Conservation (phyloP, 2,329 filamentous ascomycete genomes). For the Myriosclerotinia curreyana region DNA sequence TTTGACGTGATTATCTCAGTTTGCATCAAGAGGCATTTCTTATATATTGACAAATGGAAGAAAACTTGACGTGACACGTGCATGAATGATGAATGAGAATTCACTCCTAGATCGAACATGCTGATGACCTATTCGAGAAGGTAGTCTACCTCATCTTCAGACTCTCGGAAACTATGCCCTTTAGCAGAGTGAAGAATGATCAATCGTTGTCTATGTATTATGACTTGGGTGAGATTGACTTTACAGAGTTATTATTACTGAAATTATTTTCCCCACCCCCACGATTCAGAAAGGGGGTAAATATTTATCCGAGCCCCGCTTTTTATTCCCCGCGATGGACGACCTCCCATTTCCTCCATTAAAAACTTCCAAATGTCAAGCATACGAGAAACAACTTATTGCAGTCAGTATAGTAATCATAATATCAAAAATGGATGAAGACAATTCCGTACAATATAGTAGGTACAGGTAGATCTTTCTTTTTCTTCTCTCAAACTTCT, state of each 20-base stretch:
- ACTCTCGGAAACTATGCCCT: too few relatives aligned
- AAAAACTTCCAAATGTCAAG: background rate
- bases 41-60: background rate
- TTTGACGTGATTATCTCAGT: background rate
- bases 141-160: too few relatives aligned
- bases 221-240: background rate
- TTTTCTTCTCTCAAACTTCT: background rate
- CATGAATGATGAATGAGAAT: too few relatives aligned
- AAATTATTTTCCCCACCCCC: background rate
- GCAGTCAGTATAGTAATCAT: background rate
- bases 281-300: constrained; percentile 4
- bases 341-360: background rate
- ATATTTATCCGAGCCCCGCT: constrained; percentile 13
- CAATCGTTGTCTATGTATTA: background rate
- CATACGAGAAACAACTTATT: background rate
- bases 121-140: too few relatives aligned
- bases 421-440: constrained; percentile 9
- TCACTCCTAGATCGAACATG: too few relatives aligned
- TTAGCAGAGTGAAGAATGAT: background rate
- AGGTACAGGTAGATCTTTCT: background rate
- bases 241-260: too few relatives aligned
- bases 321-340: constrained; percentile 9
- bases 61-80: too few relatives aligned
- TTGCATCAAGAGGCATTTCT: background rate
- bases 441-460: constrained; percentile 7